Base-by-base conservation (phyloP, 108 stramenopile genomes). In the Discostella pseudostelligera region DNA sequence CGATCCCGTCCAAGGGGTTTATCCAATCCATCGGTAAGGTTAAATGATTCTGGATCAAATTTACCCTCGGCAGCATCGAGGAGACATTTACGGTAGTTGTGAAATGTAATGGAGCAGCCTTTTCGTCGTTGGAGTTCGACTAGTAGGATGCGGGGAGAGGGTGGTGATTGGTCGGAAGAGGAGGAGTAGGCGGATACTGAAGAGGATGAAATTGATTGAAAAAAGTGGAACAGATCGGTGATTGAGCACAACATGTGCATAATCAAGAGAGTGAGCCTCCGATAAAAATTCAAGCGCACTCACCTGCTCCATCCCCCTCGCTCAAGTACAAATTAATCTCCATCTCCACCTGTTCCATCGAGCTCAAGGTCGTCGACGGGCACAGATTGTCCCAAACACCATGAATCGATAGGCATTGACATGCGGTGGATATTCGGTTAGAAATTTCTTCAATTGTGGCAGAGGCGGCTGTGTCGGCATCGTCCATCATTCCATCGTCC, bases 1-100 rank as follows among this genome's bases (percentile, higher is more conserved):
- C 75, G 55, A 63, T 76, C 75, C 49, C 75, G 63, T 11, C 75
- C 75, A 19, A 47, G 53, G 0, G 68, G 68, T 69, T 76, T 76
- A 16, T 69, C 75, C 21, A 76, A 47, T 9, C 75, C 75, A 43
- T 76, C 75, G 5, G 28, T 54, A 45, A 46, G 46, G 25, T 76
- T 35, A 17, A 54, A 78, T 13, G 77, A 20, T 22, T 57, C 49
- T 13, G 75, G 29, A 57, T 93, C 85, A 68, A 87, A 85, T 26
- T 85, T 86, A 1, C 86, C 88, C 70, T 50, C 84, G 29, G 82
- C 93, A 2, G 93, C 88, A 66, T 91, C 88, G n/a, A 94, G 78
- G 55, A 94, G 78, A 40, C 71, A 62, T 16, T 88, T 67, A 14
- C 78, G 72, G 59, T 90, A 91, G 21, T 85, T 78, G 77, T 94